Conservation (phyloP, 2,329 filamentous ascomycete genomes). For the Pseudogymnoascus sp. region DNA sequence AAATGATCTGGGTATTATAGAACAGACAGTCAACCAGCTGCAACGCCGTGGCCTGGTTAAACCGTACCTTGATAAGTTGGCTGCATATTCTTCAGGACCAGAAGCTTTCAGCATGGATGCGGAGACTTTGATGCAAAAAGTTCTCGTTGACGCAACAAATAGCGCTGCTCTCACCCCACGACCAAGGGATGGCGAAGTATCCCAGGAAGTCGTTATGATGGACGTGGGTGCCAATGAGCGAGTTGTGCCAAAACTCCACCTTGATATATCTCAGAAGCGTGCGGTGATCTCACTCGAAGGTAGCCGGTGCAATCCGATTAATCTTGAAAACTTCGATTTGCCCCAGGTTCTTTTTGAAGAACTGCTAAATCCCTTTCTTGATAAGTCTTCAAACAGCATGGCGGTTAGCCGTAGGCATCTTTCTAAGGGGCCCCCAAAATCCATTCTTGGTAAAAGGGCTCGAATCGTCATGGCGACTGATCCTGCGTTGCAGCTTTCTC, state of each 20-base stretch:
- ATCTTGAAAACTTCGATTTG: background rate
- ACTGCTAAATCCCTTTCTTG: background rate
- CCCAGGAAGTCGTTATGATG: background rate
- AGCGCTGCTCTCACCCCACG: background rate
- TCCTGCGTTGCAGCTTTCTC: too few relatives aligned
- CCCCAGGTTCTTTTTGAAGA: background rate
- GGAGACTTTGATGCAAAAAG: constrained; percentile 1
- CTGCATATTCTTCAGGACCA: background rate
- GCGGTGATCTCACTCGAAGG: background rate
- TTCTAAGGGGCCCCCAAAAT: background rate
- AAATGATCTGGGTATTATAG: constrained; percentile 2
- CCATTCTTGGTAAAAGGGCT: too few relatives aligned
- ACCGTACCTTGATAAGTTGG: background rate
- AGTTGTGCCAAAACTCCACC: background rate
- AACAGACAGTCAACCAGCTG: constrained; percentile 1
- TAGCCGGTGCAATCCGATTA: background rate
- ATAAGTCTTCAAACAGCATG: background rate
- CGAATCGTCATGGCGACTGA: background rate
- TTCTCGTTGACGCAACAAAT: constrained; percentile 1
- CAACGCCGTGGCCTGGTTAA: background rate
- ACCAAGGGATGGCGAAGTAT: background rate
- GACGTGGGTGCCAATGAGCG: background rate
- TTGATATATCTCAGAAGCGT: background rate
- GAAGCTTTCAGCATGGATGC: background rate
- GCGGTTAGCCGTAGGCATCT: background rate